phyloP scores from a whole-genome alignment of 176 grass and related monocot species.

The Alopecurus myosuroides region DNA sequence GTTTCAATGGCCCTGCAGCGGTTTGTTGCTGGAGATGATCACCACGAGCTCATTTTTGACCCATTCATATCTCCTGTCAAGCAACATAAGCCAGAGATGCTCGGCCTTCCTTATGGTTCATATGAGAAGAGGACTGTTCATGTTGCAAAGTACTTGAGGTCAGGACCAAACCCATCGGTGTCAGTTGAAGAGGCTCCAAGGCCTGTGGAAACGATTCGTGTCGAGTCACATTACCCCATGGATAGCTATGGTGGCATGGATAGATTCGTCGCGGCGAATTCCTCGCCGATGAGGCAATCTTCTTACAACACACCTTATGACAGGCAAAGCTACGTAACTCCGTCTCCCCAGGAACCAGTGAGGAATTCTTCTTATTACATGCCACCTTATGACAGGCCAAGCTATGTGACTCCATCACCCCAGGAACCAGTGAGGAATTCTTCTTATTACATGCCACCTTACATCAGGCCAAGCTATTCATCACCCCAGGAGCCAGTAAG shows the following conservation, averaged over 20 bases:
- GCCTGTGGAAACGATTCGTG: slow-evolving; percentile 48
- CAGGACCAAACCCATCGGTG: slow-evolving; percentile 66
- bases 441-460: slow-evolving; percentile 46
- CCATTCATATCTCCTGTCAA: slow-evolving; percentile 56
- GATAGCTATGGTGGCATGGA: slow-evolving; percentile 43
- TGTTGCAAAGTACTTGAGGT: slow-evolving; percentile 64
- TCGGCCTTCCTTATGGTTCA: slow-evolving; percentile 50
- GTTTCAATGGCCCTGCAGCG: slow-evolving; percentile 69
- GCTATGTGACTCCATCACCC: slow-evolving; percentile 40
- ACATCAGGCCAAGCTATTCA: slow-evolving; percentile 44
- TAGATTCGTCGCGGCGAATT: slow-evolving; percentile 19
- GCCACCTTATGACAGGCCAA: slow-evolving; percentile 45
- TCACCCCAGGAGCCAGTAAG: slow-evolving; percentile 57
- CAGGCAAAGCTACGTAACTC: slow-evolving; percentile 35
- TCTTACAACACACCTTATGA: slow-evolving; percentile 47
- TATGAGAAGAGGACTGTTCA: slow-evolving; percentile 67
- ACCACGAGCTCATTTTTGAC: slow-evolving; percentile 60
- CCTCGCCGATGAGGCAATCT: slow-evolving; percentile 38
- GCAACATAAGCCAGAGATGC: slow-evolving; percentile 56
- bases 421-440: slow-evolving; percentile 62
- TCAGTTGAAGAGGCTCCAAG: slow-evolving; percentile 69
- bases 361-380: slow-evolving; percentile 65
- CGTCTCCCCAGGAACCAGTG: slow-evolving; percentile 46
- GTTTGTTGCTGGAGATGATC: slow-evolving; percentile 70
- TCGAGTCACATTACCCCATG: slow-evolving; percentile 66